phyloP scores from a whole-genome alignment of 1,284 basidiomycete genomes.

The Bondarzewia mesenterica region DNA sequence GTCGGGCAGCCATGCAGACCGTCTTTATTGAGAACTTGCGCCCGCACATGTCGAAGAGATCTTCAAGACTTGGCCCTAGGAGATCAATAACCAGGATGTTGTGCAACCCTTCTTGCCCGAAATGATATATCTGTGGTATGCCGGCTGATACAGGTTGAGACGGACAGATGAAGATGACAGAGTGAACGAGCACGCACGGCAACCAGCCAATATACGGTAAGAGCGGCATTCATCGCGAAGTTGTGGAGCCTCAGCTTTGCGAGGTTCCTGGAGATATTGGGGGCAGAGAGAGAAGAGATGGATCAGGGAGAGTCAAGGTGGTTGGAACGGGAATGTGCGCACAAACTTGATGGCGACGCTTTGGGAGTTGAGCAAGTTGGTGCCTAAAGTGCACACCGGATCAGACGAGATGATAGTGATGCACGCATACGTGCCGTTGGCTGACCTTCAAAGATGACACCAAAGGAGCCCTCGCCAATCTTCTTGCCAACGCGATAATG shows the following conservation, averaged over 20 bases:
- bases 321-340: conserved; percentile 26
- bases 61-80: conserved; percentile 87
- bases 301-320: conserved; percentile 3
- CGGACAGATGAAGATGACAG: background rate
- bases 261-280: conserved; percentile 75
- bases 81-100: conserved; percentile 97
- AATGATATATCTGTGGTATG: conserved; percentile 95
- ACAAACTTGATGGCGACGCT: conserved; percentile 99
- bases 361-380: conserved; percentile 91
- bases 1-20: conserved; percentile 93
- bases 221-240: conserved; percentile 94
- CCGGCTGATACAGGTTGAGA: conserved; percentile 46
- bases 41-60: conserved; percentile 94
- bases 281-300: conserved; percentile 11
- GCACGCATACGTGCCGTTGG: too few species aligned
- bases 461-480: conserved; percentile 85
- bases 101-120: conserved; percentile 95
- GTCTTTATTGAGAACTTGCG: conserved; percentile 94
- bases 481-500: conserved; percentile 85
- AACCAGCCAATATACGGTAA: conserved; percentile 91
- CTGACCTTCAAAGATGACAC: conserved; percentile 93
- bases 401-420: conserved; percentile 4
- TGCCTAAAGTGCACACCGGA: conserved; percentile 42
- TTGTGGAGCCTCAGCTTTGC: conserved; percentile 95
- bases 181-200: conserved; percentile 51